Conservation (phyloP, 768 basidiomycete genomes). For the Pisolithus sp. region DNA sequence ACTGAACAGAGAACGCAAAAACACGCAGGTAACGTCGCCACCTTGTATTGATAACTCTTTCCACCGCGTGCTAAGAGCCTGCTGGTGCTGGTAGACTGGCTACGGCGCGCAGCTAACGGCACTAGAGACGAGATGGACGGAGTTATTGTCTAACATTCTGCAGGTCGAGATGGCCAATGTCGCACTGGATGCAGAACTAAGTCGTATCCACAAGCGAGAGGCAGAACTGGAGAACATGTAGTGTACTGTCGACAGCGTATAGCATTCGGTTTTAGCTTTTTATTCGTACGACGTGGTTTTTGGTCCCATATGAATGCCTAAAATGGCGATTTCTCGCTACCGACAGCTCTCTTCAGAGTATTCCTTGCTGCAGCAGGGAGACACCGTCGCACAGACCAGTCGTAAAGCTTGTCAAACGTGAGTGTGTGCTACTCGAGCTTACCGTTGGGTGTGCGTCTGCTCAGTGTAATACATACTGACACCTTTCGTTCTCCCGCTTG, state of each 20-base stretch:
- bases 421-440: neutral
- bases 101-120: conserved; percentile 73
- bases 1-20: conserved; percentile 85
- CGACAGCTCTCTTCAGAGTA: conserved; percentile 8
- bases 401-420: conserved; percentile 6
- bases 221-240: conserved; percentile 47
- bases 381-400: conserved; percentile 2
- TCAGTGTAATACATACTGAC: conserved; percentile 1
- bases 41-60: neutral
- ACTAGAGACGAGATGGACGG: conserved; percentile 88
- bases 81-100: conserved; percentile 46
- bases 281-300: neutral
- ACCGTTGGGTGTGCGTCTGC: neutral
- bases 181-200: conserved; percentile 79
- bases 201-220: conserved; percentile 50
- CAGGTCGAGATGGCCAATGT: conserved; percentile 96
- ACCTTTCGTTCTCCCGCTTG: conserved; percentile 8
- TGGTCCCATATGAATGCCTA: conserved; percentile 8
- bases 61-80: neutral
- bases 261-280: neutral
- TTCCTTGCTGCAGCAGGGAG: conserved; percentile 11
- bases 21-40: conserved; percentile 53
- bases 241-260: neutral
- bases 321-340: conserved; percentile 17
- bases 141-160: conserved; percentile 81